Evolutionary conservation across 2,329 filamentous ascomycete species (phyloP).

Genomic region (Plectosphaerella sp.): DNA sequence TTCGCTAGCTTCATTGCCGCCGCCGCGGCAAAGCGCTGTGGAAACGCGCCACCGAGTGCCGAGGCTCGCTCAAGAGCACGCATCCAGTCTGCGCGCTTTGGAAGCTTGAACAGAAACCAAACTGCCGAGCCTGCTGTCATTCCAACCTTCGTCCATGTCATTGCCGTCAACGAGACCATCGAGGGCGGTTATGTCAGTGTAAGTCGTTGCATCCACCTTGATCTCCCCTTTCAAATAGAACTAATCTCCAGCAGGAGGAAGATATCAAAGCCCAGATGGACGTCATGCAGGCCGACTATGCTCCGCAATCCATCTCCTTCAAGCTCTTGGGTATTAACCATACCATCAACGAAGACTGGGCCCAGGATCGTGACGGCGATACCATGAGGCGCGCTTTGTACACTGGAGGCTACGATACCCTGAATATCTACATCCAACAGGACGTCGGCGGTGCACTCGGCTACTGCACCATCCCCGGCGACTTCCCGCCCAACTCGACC

Average conservation of each 20-base stretch:
- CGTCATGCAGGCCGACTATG: neutral
- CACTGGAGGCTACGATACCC: conserved; percentile 27
- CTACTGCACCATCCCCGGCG: neutral
- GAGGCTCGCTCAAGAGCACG: no score
- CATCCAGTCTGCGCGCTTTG: no score
- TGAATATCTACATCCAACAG: neutral
- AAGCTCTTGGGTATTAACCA: neutral
- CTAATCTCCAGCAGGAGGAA: conserved; percentile 20
- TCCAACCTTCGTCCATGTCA: conserved; percentile 24
- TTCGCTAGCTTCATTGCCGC: no score
- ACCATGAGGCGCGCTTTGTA: conserved; percentile 39
- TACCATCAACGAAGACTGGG: neutral
- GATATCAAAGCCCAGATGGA: conserved; percentile 9
- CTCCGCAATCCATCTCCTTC: neutral
- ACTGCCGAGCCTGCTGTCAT: conserved; percentile 1
- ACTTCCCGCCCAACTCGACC: neutral
- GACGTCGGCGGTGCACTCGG: neutral
- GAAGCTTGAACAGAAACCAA: neutral
- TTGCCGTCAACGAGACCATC: conserved; percentile 18
- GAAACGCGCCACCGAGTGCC: no score
- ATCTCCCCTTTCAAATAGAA: neutral
- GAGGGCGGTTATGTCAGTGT: conserved; percentile 31
- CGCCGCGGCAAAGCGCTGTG: no score
- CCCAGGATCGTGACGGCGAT: neutral
- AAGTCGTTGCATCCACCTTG: neutral